Conservation (phyloP, 2,329 filamentous ascomycete species). For the Xylaria sp. region DNA sequence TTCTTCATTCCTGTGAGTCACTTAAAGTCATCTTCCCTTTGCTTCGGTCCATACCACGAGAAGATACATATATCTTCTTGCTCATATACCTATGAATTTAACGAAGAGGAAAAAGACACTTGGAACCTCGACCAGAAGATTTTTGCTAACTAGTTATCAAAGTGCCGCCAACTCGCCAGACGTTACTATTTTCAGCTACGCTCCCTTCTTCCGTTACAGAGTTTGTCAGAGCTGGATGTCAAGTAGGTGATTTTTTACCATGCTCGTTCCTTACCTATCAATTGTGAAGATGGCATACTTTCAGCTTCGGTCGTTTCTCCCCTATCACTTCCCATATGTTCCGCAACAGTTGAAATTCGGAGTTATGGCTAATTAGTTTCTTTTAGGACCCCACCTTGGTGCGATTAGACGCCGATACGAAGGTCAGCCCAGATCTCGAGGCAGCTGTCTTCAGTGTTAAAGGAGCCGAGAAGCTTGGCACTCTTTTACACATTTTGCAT, state of each 20-base stretch:
- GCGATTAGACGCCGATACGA: conserved; percentile 91
- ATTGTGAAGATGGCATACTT: no score
- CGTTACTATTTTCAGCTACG: conserved; percentile 93
- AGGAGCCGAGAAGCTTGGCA: conserved; percentile 91
- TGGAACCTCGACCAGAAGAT: background rate
- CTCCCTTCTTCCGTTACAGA: conserved; percentile 94
- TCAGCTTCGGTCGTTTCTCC: no score
- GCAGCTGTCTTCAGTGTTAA: conserved; percentile 96
- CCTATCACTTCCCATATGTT: no score
- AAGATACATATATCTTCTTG: no score
- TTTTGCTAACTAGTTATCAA: conserved; percentile 64
- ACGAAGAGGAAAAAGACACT: background rate
- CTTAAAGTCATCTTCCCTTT: background rate
- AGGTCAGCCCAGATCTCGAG: conserved; percentile 95
- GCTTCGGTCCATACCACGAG: background rate
- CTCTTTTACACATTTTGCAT: conserved; percentile 86
- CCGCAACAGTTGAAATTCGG: no score
- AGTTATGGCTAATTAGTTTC: conserved; percentile 9
- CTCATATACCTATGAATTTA: no score
- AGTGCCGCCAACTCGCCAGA: conserved; percentile 85
- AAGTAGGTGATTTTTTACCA: conserved; percentile 22
- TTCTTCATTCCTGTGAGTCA: conserved; percentile 35
- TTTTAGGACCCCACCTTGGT: conserved; percentile 92
- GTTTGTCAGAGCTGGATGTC: conserved; percentile 84
- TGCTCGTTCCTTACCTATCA: no score